These are phyloP conservation scores for Penicillium lagena DNA, from an alignment of 495 filamentous ascomycete genomes.

Conservation along the genomic window DNA sequence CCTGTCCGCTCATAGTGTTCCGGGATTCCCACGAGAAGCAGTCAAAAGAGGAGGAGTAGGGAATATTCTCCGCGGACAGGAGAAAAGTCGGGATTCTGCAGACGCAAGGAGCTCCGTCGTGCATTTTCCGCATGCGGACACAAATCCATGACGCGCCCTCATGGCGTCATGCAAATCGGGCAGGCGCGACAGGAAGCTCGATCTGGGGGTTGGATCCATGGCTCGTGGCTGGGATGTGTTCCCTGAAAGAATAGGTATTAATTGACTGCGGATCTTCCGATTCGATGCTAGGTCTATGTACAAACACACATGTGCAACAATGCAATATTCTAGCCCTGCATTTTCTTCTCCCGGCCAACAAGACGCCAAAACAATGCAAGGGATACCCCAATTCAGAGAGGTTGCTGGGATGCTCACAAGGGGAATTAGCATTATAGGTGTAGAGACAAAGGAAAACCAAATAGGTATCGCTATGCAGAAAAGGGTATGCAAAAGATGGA, in stretches of 20 bases:
- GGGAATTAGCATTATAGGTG: too few species aligned
- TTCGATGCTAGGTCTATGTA: not conserved
- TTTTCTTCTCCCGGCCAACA: not conserved
- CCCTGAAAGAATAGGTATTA: too few species aligned
- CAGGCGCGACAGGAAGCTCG: not conserved
- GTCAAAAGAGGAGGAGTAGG: not conserved
- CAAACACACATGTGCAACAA: not conserved
- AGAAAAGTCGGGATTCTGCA: slow-evolving; percentile 2
- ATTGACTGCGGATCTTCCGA: too few species aligned
- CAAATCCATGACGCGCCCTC: slow-evolving; percentile 11
- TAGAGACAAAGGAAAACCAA: too few species aligned
- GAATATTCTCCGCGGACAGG: not conserved
- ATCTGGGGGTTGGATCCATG: not conserved
- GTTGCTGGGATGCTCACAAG: too few species aligned
- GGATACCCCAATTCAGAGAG: not conserved
- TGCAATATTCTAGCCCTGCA: too few species aligned
- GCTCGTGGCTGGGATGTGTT: too few species aligned
- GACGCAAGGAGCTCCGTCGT: slow-evolving; percentile 9
- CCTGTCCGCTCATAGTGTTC: slow-evolving; percentile 37
- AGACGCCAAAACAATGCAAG: slow-evolving; percentile 19
- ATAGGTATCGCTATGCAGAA: too few species aligned
- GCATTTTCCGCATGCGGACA: slow-evolving; percentile 5
- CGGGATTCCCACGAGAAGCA: not conserved
- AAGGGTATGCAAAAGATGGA: too few species aligned
- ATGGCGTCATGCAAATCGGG: not conserved